Conservation (phyloP, 169 alveolate species). For the Plasmodium vivax region DNA sequence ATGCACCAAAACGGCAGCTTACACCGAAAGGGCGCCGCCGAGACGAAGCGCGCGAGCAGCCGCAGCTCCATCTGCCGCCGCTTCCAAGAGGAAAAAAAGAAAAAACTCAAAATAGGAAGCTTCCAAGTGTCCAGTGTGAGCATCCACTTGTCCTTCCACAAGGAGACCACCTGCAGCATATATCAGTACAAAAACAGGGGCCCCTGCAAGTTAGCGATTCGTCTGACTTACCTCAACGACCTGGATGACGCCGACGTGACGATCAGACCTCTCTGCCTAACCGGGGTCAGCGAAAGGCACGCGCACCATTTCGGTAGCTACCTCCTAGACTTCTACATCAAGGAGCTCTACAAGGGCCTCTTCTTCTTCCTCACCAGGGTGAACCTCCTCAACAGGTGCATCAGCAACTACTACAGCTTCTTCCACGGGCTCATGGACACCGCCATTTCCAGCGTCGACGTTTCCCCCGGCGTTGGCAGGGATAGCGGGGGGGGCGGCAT, state of each 20-base stretch:
- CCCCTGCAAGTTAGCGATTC: not conserved
- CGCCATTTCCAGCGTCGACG: not conserved
- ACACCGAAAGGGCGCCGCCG: not conserved
- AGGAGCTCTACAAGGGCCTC: slow-evolving; percentile 35
- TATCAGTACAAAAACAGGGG: slow-evolving; percentile 5
- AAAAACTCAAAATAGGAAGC: slow-evolving; percentile 13
- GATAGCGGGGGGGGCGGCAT: not conserved
- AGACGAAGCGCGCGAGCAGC: not conserved
- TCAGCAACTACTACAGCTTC: slow-evolving; percentile 32
- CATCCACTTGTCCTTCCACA: not conserved
- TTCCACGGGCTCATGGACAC: slow-evolving; percentile 34
- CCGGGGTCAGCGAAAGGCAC: slow-evolving; percentile 10
- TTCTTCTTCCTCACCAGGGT: slow-evolving; percentile 33
- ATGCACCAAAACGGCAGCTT: too few relatives aligned
- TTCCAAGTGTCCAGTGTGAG: not conserved
- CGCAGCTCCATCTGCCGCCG: not conserved
- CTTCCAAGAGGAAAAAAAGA: not conserved
- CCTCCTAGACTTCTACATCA: slow-evolving; percentile 25
- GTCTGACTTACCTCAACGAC: not conserved
- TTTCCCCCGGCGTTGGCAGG: not conserved
- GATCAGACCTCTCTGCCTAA: not conserved
- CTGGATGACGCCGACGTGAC: slow-evolving; percentile 25
- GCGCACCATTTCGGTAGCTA: not conserved
- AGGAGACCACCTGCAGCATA: slow-evolving; percentile 9
- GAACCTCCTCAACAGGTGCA: slow-evolving; percentile 36